Conservation (phyloP, 176 grass and related monocot species). For the barley (Hordeum vulgare) region MorexV3_pseudomolecules_assembly NC_058519.1:25036977-25037476, state of each 20-base stretch:
- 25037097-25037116: slow-evolving; percentile 36
- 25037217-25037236: slow-evolving; percentile 74
- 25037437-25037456: background rate
- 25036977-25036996: slow-evolving; percentile 79
- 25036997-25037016: slow-evolving; percentile 39
- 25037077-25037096: background rate
- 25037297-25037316: background rate
- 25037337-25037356: background rate
- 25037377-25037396: background rate
- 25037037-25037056: too few species aligned
- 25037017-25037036: background rate
- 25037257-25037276: slow-evolving; percentile 85
- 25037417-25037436: background rate
- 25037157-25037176: slow-evolving; percentile 40
- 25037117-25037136: slow-evolving; percentile 66
- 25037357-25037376: background rate
- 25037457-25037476: background rate
- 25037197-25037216: slow-evolving; percentile 39
- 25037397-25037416: background rate
- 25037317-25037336: background rate
- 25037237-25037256: slow-evolving; percentile 80
- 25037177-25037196: slow-evolving; percentile 46
- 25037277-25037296: slow-evolving; percentile 94
- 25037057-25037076: background rate
- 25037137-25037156: slow-evolving; percentile 55